A percentile compares a stretch with the other conserved stretches of the same genome.
phyloP scores from a whole-genome alignment of 352 stramenopile species.

The Aphanomyces invadans region DNA sequence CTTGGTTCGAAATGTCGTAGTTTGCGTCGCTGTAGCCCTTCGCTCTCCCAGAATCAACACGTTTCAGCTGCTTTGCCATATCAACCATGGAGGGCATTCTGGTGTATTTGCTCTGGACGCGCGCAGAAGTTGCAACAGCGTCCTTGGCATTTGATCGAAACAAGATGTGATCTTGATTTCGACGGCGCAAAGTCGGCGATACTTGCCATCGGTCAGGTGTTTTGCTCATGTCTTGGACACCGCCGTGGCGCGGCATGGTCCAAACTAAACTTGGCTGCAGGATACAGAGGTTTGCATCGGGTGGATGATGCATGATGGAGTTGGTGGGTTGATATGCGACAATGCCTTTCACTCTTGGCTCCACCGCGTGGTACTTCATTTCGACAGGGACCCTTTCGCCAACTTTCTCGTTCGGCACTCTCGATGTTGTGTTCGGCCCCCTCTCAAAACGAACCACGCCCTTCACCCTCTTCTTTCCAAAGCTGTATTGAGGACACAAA shows the following conservation, averaged over 20 bases:
- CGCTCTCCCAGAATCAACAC: not conserved
- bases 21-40: not conserved
- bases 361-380: not conserved
- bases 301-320: too few relatives aligned
- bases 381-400: not conserved
- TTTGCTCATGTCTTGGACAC: not conserved
- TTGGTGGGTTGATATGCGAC: not conserved
- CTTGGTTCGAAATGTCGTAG: not conserved
- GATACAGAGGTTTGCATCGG: too few relatives aligned
- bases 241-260: not conserved
- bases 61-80: not conserved
- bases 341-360: not conserved
- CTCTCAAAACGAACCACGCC: not conserved
- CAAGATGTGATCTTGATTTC: too few relatives aligned
- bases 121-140: not conserved
- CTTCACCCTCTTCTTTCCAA: constrained; percentile 2
- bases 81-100: not conserved
- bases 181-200: constrained; percentile 4
- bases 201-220: not conserved
- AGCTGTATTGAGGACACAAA: not conserved
- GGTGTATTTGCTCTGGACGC: not conserved
- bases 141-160: too few relatives aligned
- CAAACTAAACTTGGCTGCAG: not conserved
- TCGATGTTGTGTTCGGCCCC: not conserved
- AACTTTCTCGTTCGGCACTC: not conserved